These are phyloP conservation scores for Colletotrichum sansevieriae DNA, from an alignment of 2,329 filamentous ascomycete species.

Conservation along the genomic window DNA sequence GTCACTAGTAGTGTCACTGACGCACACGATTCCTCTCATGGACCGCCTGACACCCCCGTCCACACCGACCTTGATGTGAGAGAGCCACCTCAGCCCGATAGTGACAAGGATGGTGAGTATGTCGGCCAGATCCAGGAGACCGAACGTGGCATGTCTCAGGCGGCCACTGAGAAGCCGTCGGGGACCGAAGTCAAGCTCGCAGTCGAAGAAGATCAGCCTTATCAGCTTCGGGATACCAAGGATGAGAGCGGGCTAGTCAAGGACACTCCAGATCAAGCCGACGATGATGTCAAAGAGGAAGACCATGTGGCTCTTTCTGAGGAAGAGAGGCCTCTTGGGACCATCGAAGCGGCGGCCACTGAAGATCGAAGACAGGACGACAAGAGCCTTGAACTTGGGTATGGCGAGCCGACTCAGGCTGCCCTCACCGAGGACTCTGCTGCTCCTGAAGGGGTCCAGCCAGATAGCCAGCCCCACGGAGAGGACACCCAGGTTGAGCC, in stretches of 20 bases:
- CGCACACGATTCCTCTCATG: constrained; percentile 35
- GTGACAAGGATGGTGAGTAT: background rate
- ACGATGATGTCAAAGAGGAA: background rate
- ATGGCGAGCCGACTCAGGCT: too few species aligned
- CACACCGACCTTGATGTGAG: constrained; percentile 19
- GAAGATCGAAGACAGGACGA: background rate
- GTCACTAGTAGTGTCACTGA: constrained; percentile 30
- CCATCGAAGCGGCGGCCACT: background rate
- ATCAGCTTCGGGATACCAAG: background rate
- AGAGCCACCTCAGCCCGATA: background rate
- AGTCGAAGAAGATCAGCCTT: background rate
- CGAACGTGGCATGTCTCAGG: background rate
- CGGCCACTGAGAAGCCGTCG: too few species aligned
- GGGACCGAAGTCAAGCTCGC: background rate
- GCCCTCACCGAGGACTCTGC: too few species aligned
- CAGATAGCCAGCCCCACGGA: too few species aligned
- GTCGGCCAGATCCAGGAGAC: background rate
- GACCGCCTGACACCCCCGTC: constrained; percentile 26
- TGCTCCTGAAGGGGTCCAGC: too few species aligned
- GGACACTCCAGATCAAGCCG: background rate
- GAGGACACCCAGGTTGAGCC: too few species aligned
- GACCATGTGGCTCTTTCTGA: too few species aligned
- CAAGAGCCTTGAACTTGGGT: too few species aligned
- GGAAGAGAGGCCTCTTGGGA: background rate
- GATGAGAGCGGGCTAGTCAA: background rate